These are phyloP conservation scores for Cydonia oblonga DNA, from an alignment of 331 rosid species.

Conservation along the genomic window DNA sequence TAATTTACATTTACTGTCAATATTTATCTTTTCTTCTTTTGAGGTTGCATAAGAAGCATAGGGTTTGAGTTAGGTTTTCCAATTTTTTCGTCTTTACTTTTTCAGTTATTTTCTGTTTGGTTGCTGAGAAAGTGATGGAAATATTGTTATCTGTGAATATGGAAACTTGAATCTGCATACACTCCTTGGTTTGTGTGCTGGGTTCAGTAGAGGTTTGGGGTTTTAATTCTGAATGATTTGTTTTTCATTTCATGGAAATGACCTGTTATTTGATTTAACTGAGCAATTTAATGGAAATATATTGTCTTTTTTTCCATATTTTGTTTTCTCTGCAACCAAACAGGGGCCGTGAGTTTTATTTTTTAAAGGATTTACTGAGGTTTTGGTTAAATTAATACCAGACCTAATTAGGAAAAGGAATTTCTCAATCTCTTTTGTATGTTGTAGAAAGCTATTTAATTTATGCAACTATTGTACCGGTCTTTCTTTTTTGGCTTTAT, in stretches of 20 bases:
- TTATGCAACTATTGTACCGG: neutral
- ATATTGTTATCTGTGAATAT: neutral
- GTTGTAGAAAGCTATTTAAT: neutral
- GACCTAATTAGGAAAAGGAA: neutral
- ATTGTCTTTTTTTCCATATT: neutral
- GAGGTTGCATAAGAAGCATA: neutral
- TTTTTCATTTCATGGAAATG: neutral
- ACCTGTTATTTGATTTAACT: neutral
- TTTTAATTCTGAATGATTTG: neutral
- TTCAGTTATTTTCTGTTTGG: neutral
- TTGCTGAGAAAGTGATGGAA: neutral
- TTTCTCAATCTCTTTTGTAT: neutral
- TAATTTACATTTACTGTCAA: too few relatives aligned
- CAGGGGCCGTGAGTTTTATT: neutral
- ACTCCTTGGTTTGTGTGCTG: neutral
- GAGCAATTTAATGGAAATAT: neutral
- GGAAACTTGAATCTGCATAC: neutral
- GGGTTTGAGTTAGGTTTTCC: neutral
- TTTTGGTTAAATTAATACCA: neutral
- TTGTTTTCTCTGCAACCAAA: neutral
- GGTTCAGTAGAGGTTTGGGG: neutral
- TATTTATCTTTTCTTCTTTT: neutral
- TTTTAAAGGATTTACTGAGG: neutral
- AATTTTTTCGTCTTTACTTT: neutral
- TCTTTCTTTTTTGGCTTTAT: neutral